Evolutionary conservation across 495 filamentous ascomycete species (phyloP).

Genomic region (Mytilinidion resinicola): DNA sequence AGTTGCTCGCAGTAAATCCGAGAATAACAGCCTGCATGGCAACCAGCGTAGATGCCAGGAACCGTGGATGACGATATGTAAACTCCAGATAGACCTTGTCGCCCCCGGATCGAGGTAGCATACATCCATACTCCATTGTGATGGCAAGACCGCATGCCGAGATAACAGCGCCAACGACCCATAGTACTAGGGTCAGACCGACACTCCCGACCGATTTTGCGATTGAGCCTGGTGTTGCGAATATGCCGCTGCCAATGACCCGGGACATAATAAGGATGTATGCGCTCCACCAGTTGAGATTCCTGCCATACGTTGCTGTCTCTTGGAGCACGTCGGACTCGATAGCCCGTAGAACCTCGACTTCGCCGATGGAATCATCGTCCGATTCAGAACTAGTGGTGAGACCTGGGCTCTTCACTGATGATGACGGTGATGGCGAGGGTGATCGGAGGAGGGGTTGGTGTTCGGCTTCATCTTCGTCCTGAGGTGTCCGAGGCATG

Average conservation of each 20-base stretch:
- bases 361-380: constrained; percentile 7
- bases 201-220: constrained; percentile 61
- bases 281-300: constrained; percentile 60
- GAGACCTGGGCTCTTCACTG: not conserved
- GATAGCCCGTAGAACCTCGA: constrained; percentile 30
- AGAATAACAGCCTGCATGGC: constrained; percentile 62
- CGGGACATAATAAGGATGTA: constrained; percentile 72
- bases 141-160: constrained; percentile 56
- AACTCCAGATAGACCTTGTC: constrained; percentile 75
- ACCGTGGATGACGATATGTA: constrained; percentile 61
- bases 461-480: not conserved
- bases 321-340: constrained; percentile 58
- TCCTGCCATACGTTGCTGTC: constrained; percentile 56
- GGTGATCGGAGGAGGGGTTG: not conserved
- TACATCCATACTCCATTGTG: constrained; percentile 62
- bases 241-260: constrained; percentile 71
- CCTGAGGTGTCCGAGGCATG: not conserved
- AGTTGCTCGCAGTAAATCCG: constrained; percentile 54
- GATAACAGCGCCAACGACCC: constrained; percentile 57
- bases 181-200: constrained; percentile 57
- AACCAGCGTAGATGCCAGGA: constrained; percentile 61
- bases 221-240: constrained; percentile 66
- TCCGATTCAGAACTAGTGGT: not conserved
- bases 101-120: constrained; percentile 65
- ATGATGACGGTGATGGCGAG: not conserved